Base-by-base conservation (phyloP, 2,329 filamentous ascomycete species). In the Gyromitra esculenta region DNA sequence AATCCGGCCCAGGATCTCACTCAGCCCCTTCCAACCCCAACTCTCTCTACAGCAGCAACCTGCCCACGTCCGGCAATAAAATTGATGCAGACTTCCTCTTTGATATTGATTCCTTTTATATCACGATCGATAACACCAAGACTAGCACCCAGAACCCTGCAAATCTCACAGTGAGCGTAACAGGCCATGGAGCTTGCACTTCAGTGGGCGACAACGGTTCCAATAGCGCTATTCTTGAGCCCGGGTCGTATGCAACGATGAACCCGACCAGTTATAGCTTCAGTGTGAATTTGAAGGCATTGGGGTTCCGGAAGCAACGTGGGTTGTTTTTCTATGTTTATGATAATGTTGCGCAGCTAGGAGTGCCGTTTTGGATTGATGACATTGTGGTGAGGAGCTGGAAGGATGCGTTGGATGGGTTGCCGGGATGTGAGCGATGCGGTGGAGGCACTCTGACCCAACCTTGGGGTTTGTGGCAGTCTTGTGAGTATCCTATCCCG, bases 1-100 rank as follows among this genome's bases (percentile, higher is more conserved):
- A 13, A 80, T 84, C 84, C 59, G 84, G 90, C 73, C 86, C 88
- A 70, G 88, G 90, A 77, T 89, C 88, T 9, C 84, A 85, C 43
- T 86, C 86, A 52, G 89, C 88, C 57, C 85, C 85, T 31, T 88
- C 87, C 79, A 80, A 81, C 37, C 80, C 77, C 56, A 75, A 77
- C 82, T 57, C 82, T 82, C 78, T 83, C 82, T 77, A 82, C 83
- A 45, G 71, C 74, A 68, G 41, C 73, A 77, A 78, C 76, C 78
- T 78, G 64, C 76, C 76, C 43, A 62, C 80, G 78, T 80, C 81
- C 79, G 5, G 79, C 81, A 62, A 79, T 66, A 50, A 81, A 52
- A 70, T 80, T 79, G 43, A 80, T 76, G 81, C 79, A 73, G 79
- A 81, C 67, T 82, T 82, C 76, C 82, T 83, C 71, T 81, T 84